Evolutionary conservation across 139 green algal species (phyloP), one percentile per base, ranked within the genome.

Genomic region (Haematococcus sp.): DNA sequence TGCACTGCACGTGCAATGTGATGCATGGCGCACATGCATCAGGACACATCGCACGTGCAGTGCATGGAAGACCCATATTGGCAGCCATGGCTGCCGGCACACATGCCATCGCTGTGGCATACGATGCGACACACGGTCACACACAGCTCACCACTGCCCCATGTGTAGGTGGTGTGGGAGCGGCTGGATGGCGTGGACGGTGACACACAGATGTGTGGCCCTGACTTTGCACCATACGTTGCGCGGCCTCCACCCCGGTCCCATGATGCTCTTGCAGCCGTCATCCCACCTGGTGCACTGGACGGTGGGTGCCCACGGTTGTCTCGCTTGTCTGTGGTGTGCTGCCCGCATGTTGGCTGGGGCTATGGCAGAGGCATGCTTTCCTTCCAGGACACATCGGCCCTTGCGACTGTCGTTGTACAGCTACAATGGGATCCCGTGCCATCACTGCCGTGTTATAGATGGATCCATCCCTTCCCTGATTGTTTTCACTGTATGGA

Each of bases 81-180:
- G n/a, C n/a, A n/a, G n/a, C n/a, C n/a, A n/a, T n/a, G n/a, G n/a
- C n/a, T n/a, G n/a, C n/a, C n/a, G n/a, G n/a, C n/a, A n/a, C n/a
- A n/a, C n/a, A n/a, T n/a, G n/a, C n/a, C n/a, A n/a, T n/a, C n/a
- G n/a, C n/a, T n/a, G n/a, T n/a, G n/a, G n/a, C n/a, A n/a, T n/a
- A n/a, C n/a, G n/a, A n/a, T n/a, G n/a, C n/a, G n/a, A n/a, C n/a
- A n/a, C n/a, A n/a, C n/a, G n/a, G n/a, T n/a, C n/a, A n/a, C n/a
- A n/a, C n/a, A n/a, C n/a, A n/a, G n/a, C n/a, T n/a, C n/a, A n/a
- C n/a, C n/a, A n/a, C n/a, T n/a, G n/a, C n/a, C n/a, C n/a, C n/a
- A n/a, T n/a, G n/a, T n/a, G n/a, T n/a, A 94, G 73, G 83, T 98
- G 31, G 93, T 97, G 58, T 98, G 95, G 95, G 95, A 98, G 89